Evolutionary conservation across 768 basidiomycete genomes (phyloP).

Genomic region (Mycena kentingensis): DNA sequence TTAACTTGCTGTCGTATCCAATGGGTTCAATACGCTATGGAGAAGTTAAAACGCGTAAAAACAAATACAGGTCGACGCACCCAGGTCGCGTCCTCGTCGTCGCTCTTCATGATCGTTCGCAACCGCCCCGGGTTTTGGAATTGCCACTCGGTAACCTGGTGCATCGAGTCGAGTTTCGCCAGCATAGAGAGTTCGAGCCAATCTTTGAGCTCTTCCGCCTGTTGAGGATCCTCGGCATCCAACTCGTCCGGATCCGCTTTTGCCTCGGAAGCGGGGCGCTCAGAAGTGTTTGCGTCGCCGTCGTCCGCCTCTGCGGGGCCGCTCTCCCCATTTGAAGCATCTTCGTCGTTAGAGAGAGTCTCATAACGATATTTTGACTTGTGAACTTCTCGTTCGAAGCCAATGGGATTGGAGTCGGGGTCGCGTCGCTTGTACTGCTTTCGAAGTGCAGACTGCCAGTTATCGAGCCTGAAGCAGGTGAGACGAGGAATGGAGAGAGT

Average conservation of each 20-base stretch:
- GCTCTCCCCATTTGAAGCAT: slow-evolving; percentile 24
- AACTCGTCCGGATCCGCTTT: slow-evolving; percentile 5
- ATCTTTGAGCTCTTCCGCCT: slow-evolving; percentile 50
- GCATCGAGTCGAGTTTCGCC: slow-evolving; percentile 72
- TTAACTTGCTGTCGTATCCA: slow-evolving; percentile 76
- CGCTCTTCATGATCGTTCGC: slow-evolving; percentile 72
- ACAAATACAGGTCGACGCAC: slow-evolving; percentile 49
- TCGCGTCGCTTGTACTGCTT: slow-evolving; percentile 77
- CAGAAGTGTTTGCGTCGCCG: neutral
- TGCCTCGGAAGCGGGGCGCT: slow-evolving; percentile 1
- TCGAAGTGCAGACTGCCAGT: slow-evolving; percentile 77
- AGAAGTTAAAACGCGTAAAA: slow-evolving; percentile 1
- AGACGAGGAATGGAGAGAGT: slow-evolving; percentile 23
- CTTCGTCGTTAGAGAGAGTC: slow-evolving; percentile 21
- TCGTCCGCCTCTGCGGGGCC: slow-evolving; percentile 1
- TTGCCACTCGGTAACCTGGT: slow-evolving; percentile 81
- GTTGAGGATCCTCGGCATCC: too few relatives aligned
- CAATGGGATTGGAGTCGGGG: slow-evolving; percentile 72
- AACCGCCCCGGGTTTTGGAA: slow-evolving; percentile 77
- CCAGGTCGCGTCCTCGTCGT: slow-evolving; percentile 79
- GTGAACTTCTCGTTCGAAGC: slow-evolving; percentile 49
- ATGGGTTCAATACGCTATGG: slow-evolving; percentile 80
- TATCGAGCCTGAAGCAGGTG: slow-evolving; percentile 54
- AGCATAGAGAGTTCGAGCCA: slow-evolving; percentile 76
- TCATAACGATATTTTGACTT: slow-evolving; percentile 32